phyloP scores from a whole-genome alignment of 208 protist species.

The Trichomonas tenax region DNA sequence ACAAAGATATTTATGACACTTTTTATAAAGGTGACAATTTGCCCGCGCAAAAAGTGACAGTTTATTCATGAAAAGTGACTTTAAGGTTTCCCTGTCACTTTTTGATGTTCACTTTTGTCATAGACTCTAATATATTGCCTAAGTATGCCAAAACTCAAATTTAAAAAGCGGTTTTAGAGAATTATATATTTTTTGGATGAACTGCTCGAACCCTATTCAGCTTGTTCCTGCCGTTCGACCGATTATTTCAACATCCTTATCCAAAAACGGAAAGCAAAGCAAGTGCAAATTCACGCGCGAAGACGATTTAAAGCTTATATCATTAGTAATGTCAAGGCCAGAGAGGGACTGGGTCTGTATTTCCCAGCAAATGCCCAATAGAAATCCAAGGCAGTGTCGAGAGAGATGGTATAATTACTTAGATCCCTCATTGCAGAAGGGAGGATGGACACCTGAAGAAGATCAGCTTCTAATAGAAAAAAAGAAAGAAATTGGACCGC shows the following conservation, averaged over 20 bases:
- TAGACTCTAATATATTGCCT: not conserved
- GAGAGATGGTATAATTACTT: slow-evolving; percentile 15
- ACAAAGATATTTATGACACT: not conserved
- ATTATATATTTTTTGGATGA: not conserved
- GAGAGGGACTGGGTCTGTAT: not conserved
- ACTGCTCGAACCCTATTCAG: not conserved
- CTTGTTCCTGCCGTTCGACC: not conserved
- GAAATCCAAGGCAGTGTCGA: not conserved
- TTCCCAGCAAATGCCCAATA: not conserved
- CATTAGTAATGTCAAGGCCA: not conserved
- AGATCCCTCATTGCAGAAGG: not conserved
- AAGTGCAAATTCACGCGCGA: not conserved
- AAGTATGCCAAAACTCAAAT: not conserved
- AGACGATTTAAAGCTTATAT: not conserved
- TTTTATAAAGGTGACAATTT: no score
- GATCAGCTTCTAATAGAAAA: not conserved
- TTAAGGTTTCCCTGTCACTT: no score
- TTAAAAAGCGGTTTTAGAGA: not conserved
- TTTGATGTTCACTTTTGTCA: no score
- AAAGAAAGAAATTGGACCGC: not conserved
- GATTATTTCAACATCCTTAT: not conserved
- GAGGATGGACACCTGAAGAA: not conserved
- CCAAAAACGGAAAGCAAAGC: not conserved
- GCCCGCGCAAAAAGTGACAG: no score
- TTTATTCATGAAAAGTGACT: no score